Conservation (phyloP, 805 yeast species). For the Saccharomycopsis babjevae region DNA sequence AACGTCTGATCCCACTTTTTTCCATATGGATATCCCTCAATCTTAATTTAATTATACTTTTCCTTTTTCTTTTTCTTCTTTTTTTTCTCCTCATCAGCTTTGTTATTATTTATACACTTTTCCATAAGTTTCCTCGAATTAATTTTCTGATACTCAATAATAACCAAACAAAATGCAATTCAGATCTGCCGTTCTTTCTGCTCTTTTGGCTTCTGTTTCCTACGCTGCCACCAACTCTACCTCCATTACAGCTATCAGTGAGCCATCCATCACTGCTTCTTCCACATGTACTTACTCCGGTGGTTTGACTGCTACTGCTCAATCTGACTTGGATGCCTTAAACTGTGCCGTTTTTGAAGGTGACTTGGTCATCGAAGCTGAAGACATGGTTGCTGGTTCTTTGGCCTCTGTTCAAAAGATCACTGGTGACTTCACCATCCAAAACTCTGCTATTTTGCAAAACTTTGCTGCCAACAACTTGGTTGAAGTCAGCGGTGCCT, state of each 20-base stretch:
- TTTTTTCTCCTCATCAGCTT: background rate
- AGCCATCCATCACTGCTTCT: constrained; percentile 37
- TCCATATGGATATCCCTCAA: too few relatives aligned
- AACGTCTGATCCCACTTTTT: background rate
- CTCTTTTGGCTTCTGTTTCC: constrained; percentile 19
- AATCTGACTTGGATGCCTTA: constrained; percentile 65
- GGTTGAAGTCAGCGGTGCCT: constrained; percentile 61
- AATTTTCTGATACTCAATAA: background rate
- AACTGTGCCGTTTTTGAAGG: constrained; percentile 77
- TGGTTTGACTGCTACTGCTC: constrained; percentile 64
- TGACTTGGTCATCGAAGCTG: constrained; percentile 60
- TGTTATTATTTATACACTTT: background rate
- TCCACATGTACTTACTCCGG: constrained; percentile 57
- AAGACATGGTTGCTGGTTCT: constrained; percentile 33
- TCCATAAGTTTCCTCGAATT: too few relatives aligned
- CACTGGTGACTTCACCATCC: constrained; percentile 63
- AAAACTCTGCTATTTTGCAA: constrained; percentile 53
- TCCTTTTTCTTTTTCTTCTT: background rate
- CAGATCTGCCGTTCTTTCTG: constrained; percentile 13
- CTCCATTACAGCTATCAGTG: constrained; percentile 45
- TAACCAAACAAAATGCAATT: constrained; percentile 11
- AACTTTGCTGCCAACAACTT: constrained; percentile 72
- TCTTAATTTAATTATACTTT: background rate
- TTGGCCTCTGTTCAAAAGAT: constrained; percentile 69
- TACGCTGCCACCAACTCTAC: constrained; percentile 26